Evolutionary conservation across 768 basidiomycete genomes (phyloP).

Genomic region (Plicaturopsis crispa): DNA sequence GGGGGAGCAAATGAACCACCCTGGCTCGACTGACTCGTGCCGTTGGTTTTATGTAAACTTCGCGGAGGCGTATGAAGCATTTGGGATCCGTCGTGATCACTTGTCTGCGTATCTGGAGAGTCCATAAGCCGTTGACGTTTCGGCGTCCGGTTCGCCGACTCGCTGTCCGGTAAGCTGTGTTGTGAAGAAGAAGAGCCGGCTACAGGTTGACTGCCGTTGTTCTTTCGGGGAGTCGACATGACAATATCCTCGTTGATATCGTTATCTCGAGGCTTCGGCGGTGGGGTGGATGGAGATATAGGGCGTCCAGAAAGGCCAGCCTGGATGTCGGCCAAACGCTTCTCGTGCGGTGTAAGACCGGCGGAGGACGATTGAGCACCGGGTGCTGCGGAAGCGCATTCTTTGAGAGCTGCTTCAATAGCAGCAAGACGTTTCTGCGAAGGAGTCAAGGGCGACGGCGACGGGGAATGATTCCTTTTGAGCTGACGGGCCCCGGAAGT

Average conservation of each 20-base stretch:
- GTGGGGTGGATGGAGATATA: neutral
- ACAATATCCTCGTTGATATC: neutral
- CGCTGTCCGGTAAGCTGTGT: neutral
- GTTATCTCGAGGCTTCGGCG: neutral
- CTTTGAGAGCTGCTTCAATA: neutral
- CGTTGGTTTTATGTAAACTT: too few relatives aligned
- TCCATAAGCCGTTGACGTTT: neutral
- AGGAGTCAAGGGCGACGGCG: conserved; percentile 3
- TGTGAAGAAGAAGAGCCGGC: neutral
- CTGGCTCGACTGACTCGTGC: too few relatives aligned
- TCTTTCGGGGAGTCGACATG: too few relatives aligned
- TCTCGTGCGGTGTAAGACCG: conserved; percentile 8
- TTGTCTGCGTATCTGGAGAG: too few relatives aligned
- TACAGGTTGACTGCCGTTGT: too few relatives aligned
- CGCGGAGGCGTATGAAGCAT: too few relatives aligned
- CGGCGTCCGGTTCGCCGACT: neutral
- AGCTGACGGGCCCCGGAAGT: neutral
- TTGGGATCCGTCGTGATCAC: too few relatives aligned
- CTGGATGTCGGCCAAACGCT: conserved; percentile 9
- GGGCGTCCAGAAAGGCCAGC: neutral
- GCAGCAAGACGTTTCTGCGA: neutral
- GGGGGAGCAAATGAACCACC: too few relatives aligned
- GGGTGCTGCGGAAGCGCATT: too few relatives aligned
- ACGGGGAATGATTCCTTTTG: conserved; percentile 6
- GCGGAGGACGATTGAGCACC: neutral